Evolutionary conservation across 345 rosid species (phyloP), one percentile per base, ranked within the genome.

Genomic region (Punica granatum): DNA sequence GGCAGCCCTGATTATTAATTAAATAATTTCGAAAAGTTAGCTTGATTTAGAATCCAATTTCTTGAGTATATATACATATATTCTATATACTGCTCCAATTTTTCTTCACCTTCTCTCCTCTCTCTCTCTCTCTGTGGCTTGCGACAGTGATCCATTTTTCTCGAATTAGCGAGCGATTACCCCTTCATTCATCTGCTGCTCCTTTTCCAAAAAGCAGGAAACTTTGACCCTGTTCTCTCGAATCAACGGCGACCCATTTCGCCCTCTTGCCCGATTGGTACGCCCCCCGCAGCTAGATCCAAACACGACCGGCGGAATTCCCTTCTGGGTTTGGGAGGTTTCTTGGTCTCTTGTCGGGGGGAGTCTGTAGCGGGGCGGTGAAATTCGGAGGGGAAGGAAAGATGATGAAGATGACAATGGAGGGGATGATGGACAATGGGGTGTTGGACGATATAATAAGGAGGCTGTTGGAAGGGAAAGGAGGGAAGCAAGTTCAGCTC

Each of bases 381-480:
- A 11, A 28, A 21, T 49, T 26, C 12, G 34, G 6, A 0, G 33
- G 6, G 34, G 43, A 43, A 33, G 61, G 7, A 15, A 69, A 66
- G 59, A 82, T 75, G 87, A 77, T 83, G 85, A 85, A 77, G 89
- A 82, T 71, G 91, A 76, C 81, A 36, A 83, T 76, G 77, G 94
- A 84, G 78, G 89, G 89, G 72, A 88, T 78, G 83, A 85, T 89
- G 92, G 96, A 90, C 77, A 81, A 76, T 71, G 82, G 86, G 60
- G 90, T 82, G 7, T 72, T 94, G 88, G 98, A 94, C 79, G 99
- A 94, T 77, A 85, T 94, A 10, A 92, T 94, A 63, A 77, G 92
- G 76, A 88, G 98, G 76, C 67, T 94, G 36, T 74, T 94, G 79
- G 99, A 90, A 49, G 99, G 99, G 8, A 92, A 80, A 86, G 98